Evolutionary conservation across 108 stramenopile species (phyloP).

Genomic region (Skeletonema marinoi): DNA sequence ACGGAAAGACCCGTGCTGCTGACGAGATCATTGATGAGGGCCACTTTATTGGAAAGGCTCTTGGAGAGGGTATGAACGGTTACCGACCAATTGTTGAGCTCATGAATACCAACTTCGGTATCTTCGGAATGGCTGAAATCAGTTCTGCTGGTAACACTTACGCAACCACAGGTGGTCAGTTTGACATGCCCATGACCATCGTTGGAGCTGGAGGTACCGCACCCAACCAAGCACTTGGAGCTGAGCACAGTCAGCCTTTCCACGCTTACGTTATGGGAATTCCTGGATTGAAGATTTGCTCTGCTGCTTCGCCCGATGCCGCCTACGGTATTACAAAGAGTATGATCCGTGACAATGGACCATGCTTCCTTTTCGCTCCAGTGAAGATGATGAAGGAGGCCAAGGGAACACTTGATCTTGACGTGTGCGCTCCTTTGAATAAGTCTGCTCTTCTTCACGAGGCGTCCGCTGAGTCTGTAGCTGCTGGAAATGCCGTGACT

Average conservation of each 20-base stretch:
- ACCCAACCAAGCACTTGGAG: constrained; percentile 97
- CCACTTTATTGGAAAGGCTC: constrained; percentile 98
- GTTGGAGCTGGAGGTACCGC: constrained; percentile 98
- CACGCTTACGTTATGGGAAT: constrained; percentile 99
- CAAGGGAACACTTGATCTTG: constrained; percentile 90
- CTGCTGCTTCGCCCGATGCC: constrained; percentile 94
- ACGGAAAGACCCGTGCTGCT: constrained; percentile 93
- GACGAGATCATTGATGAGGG: constrained; percentile 99
- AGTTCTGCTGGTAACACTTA: constrained; percentile 97
- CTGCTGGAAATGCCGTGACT: constrained; percentile 89
- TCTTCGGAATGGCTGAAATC: constrained; percentile 98
- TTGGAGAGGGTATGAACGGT: constrained; percentile 98
- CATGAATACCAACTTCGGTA: constrained; percentile 99
- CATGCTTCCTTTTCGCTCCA: constrained; percentile 97
- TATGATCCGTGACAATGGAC: constrained; percentile 99
- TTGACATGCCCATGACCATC: constrained; percentile 99
- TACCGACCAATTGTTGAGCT: constrained; percentile 98
- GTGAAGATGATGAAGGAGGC: constrained; percentile 99
- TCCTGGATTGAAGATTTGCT: constrained; percentile 98
- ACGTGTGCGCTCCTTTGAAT: constrained; percentile 92
- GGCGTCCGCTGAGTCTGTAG: constrained; percentile 80
- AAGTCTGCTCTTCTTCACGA: constrained; percentile 89
- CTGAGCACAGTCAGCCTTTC: constrained; percentile 98
- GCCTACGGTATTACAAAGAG: constrained; percentile 97
- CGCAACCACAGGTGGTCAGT: constrained; percentile 97